phyloP scores from a whole-genome alignment of 208 protist species.

The Crithidia fasciculata region DNA sequence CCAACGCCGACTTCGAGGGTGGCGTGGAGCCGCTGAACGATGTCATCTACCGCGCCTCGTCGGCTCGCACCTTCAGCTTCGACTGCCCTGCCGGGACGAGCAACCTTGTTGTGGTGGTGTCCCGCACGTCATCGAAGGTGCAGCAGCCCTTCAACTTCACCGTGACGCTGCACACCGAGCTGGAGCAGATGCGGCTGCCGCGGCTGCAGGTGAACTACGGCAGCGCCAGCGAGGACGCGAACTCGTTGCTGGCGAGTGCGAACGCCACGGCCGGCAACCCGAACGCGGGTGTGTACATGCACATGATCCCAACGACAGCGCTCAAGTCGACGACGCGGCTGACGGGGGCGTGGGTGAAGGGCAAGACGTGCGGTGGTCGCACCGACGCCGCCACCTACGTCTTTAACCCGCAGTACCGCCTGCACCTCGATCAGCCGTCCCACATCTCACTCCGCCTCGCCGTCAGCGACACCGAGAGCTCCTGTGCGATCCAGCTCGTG shows the following conservation, averaged over 20 bases:
- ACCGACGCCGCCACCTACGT: conserved; percentile 63
- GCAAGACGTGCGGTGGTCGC: conserved; percentile 76
- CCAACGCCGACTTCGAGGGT: conserved; percentile 56
- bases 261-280: conserved; percentile 34
- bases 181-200: conserved; percentile 58
- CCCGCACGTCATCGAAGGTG: conserved; percentile 43
- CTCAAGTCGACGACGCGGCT: conserved; percentile 51
- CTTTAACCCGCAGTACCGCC: conserved; percentile 77
- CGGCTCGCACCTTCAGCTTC: conserved; percentile 79
- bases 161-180: conserved; percentile 84
- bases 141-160: conserved; percentile 74
- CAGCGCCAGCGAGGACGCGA: conserved; percentile 26
- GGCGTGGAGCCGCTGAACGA: conserved; percentile 66
- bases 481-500: conserved; percentile 49
- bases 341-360: conserved; percentile 67
- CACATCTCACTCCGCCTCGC: conserved; percentile 63
- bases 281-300: conserved; percentile 75
- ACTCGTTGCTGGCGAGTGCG: conserved; percentile 37
- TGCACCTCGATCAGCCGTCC: conserved; percentile 60
- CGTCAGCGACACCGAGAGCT: conserved; percentile 35
- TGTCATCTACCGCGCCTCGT: conserved; percentile 60
- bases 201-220: conserved; percentile 9
- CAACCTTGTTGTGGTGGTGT: conserved; percentile 73
- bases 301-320: conserved; percentile 61
- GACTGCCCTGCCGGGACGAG: conserved; percentile 76